Evolutionary conservation across 1,139 yeast genomes (phyloP), one percentile per base, ranked within the genome.

Genomic region (Suhomyces bolitotheri): DNA sequence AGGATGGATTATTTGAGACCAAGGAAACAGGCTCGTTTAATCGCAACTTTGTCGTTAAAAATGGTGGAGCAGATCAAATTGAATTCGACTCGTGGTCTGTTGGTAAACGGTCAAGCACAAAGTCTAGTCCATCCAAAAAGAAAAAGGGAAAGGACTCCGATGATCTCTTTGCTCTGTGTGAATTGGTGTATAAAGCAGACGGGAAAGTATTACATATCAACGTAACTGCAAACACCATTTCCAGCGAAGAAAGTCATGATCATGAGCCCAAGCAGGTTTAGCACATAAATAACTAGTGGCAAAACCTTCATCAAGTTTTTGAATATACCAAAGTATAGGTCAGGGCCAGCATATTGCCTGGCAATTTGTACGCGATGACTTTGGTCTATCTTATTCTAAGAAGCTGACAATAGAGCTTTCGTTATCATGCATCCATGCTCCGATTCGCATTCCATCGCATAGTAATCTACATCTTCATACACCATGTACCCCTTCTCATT

Each of bases 11-110:
- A 5, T 38, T 42, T 22, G 40, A 34, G 7, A 12, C 25, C 22
- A 42, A 43, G 31, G 50, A 46, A 34, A 22, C 43, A 7, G 46
- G 41, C 7, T 23, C 27, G 12, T 44, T 40, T 33, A 40, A 41
- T 16, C 38, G 34, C 13, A 22, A 37, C 5, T 44, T 43, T 16
- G 19, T 38, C n/a, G n/a, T 13, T 12, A 39, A 39, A 21, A 22
- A 29, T 14, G 23, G 15, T 2, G 16, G 10, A n/a, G 15, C 36
- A 13, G 27, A 25, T 7, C 7, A n/a, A 5, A 16, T 37, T 4
- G 22, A 25, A 8, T 34, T 36, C 14, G 39, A 33, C 5, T 25
- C 25, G 5, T 37, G 39, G 41, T 16, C 17, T 5, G 12, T 31
- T 16, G 27, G 29, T 10, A 5, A 23, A 13, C 7, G 30, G 38